These are phyloP conservation scores for Sutorius eximius DNA, from an alignment of 1,284 basidiomycete species.

Conservation along the genomic window DNA sequence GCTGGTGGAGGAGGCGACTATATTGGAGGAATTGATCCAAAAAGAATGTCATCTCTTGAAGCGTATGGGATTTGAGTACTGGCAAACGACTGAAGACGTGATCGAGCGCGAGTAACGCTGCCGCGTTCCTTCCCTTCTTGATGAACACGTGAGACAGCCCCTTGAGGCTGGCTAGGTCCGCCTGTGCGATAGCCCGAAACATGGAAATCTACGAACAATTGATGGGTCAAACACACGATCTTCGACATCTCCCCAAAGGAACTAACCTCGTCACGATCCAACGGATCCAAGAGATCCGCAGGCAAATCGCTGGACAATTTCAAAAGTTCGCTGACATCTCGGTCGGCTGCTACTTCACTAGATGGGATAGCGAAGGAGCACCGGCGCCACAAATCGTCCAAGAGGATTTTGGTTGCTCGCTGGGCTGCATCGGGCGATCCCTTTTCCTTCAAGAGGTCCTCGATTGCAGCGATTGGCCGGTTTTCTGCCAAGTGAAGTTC, in stretches of 20 bases:
- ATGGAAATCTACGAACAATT: conserved; percentile 21
- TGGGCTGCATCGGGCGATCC: conserved; percentile 30
- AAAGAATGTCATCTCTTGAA: conserved; percentile 31
- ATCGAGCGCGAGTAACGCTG: conserved; percentile 30
- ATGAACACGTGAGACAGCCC: conserved; percentile 15
- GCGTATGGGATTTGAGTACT: conserved; percentile 8
- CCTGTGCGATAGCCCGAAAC: conserved; percentile 24
- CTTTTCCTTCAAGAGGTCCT: conserved; percentile 42
- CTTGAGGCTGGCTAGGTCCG: conserved; percentile 10
- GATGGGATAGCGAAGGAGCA: conserved; percentile 27
- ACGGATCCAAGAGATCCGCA: conserved; percentile 9
- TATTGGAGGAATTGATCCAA: conserved; percentile 42
- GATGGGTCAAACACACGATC: background rate
- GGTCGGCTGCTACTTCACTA: conserved; percentile 8
- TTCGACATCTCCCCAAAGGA: background rate
- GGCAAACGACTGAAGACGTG: conserved; percentile 23
- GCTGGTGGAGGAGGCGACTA: conserved; percentile 33
- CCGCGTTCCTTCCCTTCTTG: background rate
- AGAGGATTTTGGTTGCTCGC: conserved; percentile 32
- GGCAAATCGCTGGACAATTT: conserved; percentile 22
- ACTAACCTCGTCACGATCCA: conserved; percentile 19
- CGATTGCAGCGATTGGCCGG: conserved; percentile 48
- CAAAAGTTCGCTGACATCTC: conserved; percentile 12
- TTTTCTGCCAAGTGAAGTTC: conserved; percentile 55
- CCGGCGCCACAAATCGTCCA: conserved; percentile 26